A percentile compares a stretch with the other conserved stretches of the same genome.
Evolutionary conservation across 2,329 filamentous ascomycete species (phyloP).

Genomic region (Aspergillus ochraceoroseus): DNA sequence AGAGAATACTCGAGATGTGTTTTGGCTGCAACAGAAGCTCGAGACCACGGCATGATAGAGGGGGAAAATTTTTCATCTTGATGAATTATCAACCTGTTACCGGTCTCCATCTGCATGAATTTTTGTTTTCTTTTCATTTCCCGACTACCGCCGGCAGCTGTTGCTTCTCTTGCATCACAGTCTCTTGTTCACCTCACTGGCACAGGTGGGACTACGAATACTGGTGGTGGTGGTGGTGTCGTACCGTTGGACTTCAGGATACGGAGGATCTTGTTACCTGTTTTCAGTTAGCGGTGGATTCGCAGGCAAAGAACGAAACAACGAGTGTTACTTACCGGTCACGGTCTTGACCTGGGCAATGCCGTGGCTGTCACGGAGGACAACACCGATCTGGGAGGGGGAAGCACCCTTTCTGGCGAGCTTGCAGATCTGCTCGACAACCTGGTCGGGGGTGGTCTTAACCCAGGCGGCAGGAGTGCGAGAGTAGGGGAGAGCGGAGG

Average conservation of each 20-base stretch:
- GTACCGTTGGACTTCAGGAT: conserved; percentile 98
- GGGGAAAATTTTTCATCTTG: not conserved
- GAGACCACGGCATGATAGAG: not conserved
- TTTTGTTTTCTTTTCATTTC: not conserved
- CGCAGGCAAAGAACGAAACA: not conserved
- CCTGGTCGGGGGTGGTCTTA: conserved; percentile 97
- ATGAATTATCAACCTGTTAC: conserved; percentile 6
- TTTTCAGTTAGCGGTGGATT: conserved; percentile 40
- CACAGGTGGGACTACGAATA: conserved; percentile 6
- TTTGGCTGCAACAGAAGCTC: no score
- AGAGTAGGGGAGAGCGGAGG: conserved; percentile 95
- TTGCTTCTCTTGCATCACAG: no score
- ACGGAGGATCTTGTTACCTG: conserved; percentile 99
- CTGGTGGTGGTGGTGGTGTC: conserved; percentile 32
- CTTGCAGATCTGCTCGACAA: conserved; percentile 98
- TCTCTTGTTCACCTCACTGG: conserved; percentile 2
- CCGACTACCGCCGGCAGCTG: no score
- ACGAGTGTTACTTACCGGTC: conserved; percentile 64
- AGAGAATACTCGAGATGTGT: not conserved
- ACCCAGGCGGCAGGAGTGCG: conserved; percentile 89
- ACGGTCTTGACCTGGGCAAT: conserved; percentile 97
- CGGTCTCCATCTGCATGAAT: conserved; percentile 7
- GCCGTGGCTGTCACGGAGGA: conserved; percentile 97
- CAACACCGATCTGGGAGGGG: conserved; percentile 97
- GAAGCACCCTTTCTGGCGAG: conserved; percentile 98